Evolutionary conservation across 371 early-diverging fungal genomes (phyloP), one percentile per base, ranked within the genome.

Genomic region (Actinomortierella ambigua): DNA sequence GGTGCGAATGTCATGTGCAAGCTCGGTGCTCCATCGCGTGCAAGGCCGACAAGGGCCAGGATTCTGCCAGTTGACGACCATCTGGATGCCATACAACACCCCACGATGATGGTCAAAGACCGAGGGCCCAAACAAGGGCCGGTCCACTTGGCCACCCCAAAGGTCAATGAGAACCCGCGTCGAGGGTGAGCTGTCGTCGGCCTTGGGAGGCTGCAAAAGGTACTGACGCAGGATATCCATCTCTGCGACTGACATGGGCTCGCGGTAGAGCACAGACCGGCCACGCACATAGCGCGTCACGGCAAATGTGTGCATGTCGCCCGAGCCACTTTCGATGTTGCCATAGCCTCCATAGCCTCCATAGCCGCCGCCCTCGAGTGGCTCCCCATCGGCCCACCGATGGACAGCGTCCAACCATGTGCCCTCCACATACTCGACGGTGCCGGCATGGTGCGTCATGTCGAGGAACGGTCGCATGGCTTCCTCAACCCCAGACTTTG

Each of bases 71-170:
- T 70, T 68, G 20, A 52, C 57, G 2, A 70, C 65, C 54, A 76
- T 67, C 60, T 76, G 71, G 55, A 76, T 60, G 52, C 67, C 77
- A 17, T 57, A 59, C 40, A 63, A 61, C n/a, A 66, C 68, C 42
- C 63, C 43, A 24, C 71, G 77, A 53, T 73, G 73, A 40, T 65
- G 51, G 48, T 48, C 48, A 50, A 73, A 73, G 11, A 67, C 50
- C 0, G 73, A 61, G 5, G 49, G n/a, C n/a, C n/a, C 26, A 1
- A 46, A 29, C 27, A 20, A 59, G 24, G 67, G 23, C 15, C 29
- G 27, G 34, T 66, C 57, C 34, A 70, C 65, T 5, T 67, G 64
- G 22, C 77, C 77, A 20, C 77, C 71, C 77, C 77, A 76, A 53
- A 76, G 57, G 39, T 66, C 68, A 47, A 69, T 58, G 44, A 76